These are phyloP conservation scores for Cryptococcus wingfieldii DNA, from an alignment of 1,284 basidiomycete genomes.

Conservation along the genomic window DNA sequence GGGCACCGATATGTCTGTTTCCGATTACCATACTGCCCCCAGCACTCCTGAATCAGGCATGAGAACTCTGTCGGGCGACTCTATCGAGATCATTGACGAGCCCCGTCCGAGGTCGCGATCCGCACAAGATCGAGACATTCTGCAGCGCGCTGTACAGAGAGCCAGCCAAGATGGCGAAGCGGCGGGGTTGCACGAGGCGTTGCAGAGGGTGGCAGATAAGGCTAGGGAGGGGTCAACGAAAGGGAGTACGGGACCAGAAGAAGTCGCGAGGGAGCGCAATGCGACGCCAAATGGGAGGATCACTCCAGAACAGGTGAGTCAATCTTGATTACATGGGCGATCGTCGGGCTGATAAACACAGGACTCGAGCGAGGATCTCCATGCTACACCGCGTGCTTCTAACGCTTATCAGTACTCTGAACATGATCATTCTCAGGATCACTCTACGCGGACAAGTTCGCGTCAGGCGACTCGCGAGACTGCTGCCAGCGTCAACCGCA, in stretches of 20 bases:
- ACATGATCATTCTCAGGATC: not conserved
- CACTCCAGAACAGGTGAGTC: constrained; percentile 1
- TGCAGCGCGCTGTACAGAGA: constrained; percentile 55
- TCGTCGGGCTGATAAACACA: not conserved
- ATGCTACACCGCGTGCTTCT: not conserved
- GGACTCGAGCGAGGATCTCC: not conserved
- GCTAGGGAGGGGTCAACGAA: constrained; percentile 51
- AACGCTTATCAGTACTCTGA: not conserved
- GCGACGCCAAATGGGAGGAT: not conserved
- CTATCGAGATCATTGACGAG: not conserved
- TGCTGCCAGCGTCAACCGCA: constrained; percentile 28
- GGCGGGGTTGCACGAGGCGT: constrained; percentile 60
- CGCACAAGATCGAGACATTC: constrained; percentile 52
- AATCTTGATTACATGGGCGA: not conserved
- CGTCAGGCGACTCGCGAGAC: constrained; percentile 15
- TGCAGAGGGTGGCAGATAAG: constrained; percentile 73
- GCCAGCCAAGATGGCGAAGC: constrained; percentile 42
- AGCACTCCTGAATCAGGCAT: constrained; percentile 36
- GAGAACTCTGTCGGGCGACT: not conserved
- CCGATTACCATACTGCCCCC: constrained; percentile 36
- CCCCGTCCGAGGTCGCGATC: not conserved
- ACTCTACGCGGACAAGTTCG: constrained; percentile 15
- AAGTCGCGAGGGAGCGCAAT: not conserved
- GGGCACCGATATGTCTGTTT: constrained; percentile 25
- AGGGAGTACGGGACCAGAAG: constrained; percentile 43